These are phyloP conservation scores for Citrus trifoliata DNA, from an alignment of 345 rosid genomes.

Conservation along the genomic window DNA sequence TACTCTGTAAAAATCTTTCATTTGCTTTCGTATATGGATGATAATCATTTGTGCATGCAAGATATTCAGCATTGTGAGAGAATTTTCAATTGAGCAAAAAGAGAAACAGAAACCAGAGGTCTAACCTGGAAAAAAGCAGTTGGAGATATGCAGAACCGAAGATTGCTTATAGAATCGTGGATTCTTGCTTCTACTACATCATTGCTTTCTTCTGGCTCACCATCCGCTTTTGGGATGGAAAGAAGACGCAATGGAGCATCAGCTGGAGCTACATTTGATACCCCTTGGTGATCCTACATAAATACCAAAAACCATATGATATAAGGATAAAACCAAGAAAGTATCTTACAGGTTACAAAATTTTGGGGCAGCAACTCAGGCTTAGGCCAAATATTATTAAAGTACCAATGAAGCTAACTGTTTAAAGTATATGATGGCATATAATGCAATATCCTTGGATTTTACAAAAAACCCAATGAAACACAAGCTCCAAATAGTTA, in stretches of 20 bases:
- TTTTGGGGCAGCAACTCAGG: not conserved
- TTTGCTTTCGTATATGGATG: not conserved
- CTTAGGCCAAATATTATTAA: not conserved
- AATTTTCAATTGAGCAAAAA: constrained; percentile 1
- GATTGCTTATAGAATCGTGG: constrained; percentile 76
- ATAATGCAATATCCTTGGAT: not conserved
- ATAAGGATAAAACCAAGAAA: not conserved
- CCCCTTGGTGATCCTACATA: constrained; percentile 84
- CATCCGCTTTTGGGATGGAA: constrained; percentile 39
- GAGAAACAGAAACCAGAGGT: constrained; percentile 3
- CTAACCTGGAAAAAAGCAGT: constrained; percentile 92
- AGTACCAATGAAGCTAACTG: not conserved
- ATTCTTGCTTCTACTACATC: constrained; percentile 66
- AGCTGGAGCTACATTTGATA: constrained; percentile 87
- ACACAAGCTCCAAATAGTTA: not conserved
- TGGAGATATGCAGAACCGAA: constrained; percentile 82
- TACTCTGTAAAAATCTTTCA: not conserved
- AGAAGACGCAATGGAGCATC: constrained; percentile 70
- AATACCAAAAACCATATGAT: constrained; percentile 6
- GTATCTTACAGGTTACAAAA: not conserved
- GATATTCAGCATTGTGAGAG: constrained; percentile 3
- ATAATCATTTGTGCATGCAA: constrained; percentile 5
- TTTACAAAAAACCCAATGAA: not conserved
- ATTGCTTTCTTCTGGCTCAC: constrained; percentile 24
- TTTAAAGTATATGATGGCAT: not conserved